These are phyloP conservation scores for Citrullus mucosospermus DNA, from an alignment of 306 rosid species.

Conservation along the genomic window DNA sequence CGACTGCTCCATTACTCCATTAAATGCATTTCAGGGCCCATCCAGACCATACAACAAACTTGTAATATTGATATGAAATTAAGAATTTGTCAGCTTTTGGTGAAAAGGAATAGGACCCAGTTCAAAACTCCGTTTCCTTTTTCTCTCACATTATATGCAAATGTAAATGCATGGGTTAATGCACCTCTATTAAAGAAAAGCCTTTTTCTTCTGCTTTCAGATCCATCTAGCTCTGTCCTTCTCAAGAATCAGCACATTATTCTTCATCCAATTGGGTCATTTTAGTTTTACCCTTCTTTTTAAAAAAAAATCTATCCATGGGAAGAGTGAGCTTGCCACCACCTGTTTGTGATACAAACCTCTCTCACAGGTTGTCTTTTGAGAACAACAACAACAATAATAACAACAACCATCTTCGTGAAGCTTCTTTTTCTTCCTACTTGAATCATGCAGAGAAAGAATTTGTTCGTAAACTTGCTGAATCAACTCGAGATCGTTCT, in stretches of 20 bases:
- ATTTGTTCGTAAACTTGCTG: slow-evolving; percentile 4
- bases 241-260: background rate
- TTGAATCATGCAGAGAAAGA: slow-evolving; percentile 6
- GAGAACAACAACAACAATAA: background rate
- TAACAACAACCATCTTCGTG: background rate
- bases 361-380: background rate
- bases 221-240: background rate
- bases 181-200: no score
- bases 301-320: background rate
- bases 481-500: background rate
- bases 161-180: no score
- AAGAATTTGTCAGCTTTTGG: background rate
- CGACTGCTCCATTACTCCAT: no score
- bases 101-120: background rate
- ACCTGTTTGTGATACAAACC: slow-evolving; percentile 3
- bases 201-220: background rate
- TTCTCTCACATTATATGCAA: background rate
- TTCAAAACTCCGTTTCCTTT: background rate
- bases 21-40: background rate
- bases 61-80: background rate
- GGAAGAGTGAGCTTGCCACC: slow-evolving; percentile 3
- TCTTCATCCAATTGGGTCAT: background rate
- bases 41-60: background rate
- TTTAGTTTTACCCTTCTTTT: background rate
- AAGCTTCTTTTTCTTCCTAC: slow-evolving; percentile 9